Evolutionary conservation across 2,329 filamentous ascomycete genomes (phyloP), one percentile per base, ranked within the genome.

Genomic region (Nannizzia gypsea): DNA sequence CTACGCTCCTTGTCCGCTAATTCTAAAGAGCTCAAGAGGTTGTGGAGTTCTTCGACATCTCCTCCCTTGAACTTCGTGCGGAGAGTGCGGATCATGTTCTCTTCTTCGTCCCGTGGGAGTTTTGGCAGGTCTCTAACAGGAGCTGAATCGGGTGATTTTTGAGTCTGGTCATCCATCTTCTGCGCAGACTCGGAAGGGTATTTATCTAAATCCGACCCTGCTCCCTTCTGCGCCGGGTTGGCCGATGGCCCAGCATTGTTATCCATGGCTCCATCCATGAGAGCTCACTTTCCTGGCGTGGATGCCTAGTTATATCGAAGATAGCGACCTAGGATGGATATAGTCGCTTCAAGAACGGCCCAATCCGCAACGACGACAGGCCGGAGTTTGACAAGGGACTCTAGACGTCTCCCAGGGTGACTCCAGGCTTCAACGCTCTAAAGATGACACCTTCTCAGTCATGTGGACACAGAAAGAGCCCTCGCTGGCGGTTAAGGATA

Each of bases 51-150:
- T 50, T 62, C 60, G 56, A 70, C 68, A 11, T 66, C 65, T 20
- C 61, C 64, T 36, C 61, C 62, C 15, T 70, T 65, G 52, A 76
- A 67, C 24, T 68, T 63, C 13, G 64, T 60, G 59, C 71, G 68
- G 58, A 76, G 60, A n/a, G 67, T 64, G 36, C 56, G 63, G 57
- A 76, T 71, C 65, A 75, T 70, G 28, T 64, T 62, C 57, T 67
- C 63, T 63, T 74, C 68, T 54, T 72, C 68, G 64, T 71, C 64
- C 38, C 56, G 42, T 6, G 66, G 38, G 34, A 72, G 59, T 55
- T 59, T 57, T 11, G 59, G 48, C 13, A 46, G 40, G 22, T 65
- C 64, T 63, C 60, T 59, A 4, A 61, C 26, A 42, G 67, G 64
- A 28, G 68, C 57, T 48, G 61, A 59, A 40, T 66, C 66, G 58